These are phyloP conservation scores for Quercus berberidifolia DNA, from an alignment of 306 rosid species.

Conservation along the genomic window DNA sequence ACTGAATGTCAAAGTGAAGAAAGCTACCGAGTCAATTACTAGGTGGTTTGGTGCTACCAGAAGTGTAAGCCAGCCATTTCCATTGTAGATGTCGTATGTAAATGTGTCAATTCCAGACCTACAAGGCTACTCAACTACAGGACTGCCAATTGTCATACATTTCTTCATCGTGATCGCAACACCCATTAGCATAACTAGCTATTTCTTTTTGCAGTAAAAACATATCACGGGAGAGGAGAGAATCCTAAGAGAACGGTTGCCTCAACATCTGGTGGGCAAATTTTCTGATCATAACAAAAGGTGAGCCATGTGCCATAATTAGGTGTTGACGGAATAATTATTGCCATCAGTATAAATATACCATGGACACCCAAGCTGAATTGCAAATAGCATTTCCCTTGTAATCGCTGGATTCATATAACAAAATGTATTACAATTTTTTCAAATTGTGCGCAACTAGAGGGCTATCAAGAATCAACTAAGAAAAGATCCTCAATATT, in stretches of 20 bases:
- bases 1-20: too few relatives aligned
- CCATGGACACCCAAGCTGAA: not conserved
- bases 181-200: not conserved
- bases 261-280: not conserved
- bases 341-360: not conserved
- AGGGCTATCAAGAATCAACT: not conserved
- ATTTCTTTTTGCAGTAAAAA: not conserved
- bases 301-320: not conserved
- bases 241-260: not conserved
- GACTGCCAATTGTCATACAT: too few relatives aligned
- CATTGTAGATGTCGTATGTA: too few relatives aligned
- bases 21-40: too few relatives aligned
- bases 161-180: not conserved
- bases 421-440: not conserved
- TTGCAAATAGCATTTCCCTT: not conserved
- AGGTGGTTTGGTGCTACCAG: too few relatives aligned
- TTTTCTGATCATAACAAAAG: not conserved
- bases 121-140: too few relatives aligned
- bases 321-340: not conserved
- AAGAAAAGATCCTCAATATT: not conserved
- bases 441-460: not conserved
- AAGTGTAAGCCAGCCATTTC: too few relatives aligned
- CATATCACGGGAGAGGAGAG: not conserved
- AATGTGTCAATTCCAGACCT: too few relatives aligned
- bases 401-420: not conserved